Base-by-base conservation (phyloP, 129 eudicot genomes). In the Heracleum sosnowskyi region DNA sequence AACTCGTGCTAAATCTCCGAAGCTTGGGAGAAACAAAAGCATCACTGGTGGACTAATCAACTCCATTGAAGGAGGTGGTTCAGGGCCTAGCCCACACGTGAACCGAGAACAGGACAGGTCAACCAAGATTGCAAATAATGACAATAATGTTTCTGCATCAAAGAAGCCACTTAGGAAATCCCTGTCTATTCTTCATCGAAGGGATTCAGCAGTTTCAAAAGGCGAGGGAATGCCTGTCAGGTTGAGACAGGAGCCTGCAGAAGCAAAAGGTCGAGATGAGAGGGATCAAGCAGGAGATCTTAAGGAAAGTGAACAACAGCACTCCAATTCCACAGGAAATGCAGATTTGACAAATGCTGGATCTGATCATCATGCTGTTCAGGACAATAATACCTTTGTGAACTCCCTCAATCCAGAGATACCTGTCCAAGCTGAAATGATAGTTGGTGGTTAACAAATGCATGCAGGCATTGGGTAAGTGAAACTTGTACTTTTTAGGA, bases 1-100 rank as follows among this genome's bases (percentile, higher is more conserved):
- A 15, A 95, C 99, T 2, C 94, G 97, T 44, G 72, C 98, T 5
- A 78, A 11, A 83, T 88, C 98, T 80, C 98, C 98, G 1, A 95
- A 90, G 87, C 87, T 95, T 41, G 97, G 98, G 69, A 90, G 96
- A 76, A 72, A 69, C 84, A 95, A 92, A 81, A 84, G 79, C 79
- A 73, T 84, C 42, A 68, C 75, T 44, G 70, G 73, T 46, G 55
- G 77, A 6, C 68, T 70, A 76, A 81, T 7, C 36, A 29, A 74
- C 78, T 63, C 85, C 41, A 15, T 53, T 26, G 91, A 83, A 80
- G 82, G 71, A 49, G 86, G 76, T 47, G 87, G 84, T 20, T 76
- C 81, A 24, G 40, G 82, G 41, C 84, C 47, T 57, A 90, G 88
- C 78, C 91, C 29, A 18, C 29, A 29, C 9, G 45, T 72, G 40